Evolutionary conservation across 495 filamentous ascomycete species (phyloP).

Genomic region (Hypoxylon crocopeplum): DNA sequence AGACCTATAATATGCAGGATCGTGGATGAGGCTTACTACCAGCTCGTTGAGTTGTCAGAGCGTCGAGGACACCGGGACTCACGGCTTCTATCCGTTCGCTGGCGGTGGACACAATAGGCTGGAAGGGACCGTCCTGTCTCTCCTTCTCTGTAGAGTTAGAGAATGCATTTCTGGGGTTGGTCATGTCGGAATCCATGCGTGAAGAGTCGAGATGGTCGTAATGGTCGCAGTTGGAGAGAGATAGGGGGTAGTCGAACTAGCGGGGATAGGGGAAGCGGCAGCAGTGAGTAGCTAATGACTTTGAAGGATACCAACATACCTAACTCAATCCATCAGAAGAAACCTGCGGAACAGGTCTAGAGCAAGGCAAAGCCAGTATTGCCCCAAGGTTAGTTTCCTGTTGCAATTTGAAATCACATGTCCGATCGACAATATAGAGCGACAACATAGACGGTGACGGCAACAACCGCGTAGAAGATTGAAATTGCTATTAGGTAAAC

Average conservation of each 20-base stretch:
- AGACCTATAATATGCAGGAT: slow-evolving; percentile 5
- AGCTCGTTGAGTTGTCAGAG: neutral
- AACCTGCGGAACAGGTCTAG: neutral
- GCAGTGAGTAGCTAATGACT: neutral
- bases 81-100: neutral
- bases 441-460: too few relatives aligned
- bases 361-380: neutral
- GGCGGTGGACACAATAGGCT: neutral
- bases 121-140: neutral
- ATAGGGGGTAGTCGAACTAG: too few relatives aligned
- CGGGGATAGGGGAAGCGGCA: too few relatives aligned
- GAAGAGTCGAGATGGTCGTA: too few relatives aligned
- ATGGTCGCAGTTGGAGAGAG: too few relatives aligned
- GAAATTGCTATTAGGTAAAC: too few relatives aligned
- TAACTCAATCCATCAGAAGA: neutral
- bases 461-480: too few relatives aligned
- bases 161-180: neutral
- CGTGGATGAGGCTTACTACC: slow-evolving; percentile 26
- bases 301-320: neutral
- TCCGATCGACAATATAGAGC: neutral
- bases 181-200: neutral
- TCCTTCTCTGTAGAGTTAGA: slow-evolving; percentile 13
- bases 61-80: neutral
- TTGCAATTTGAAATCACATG: neutral
- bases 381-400: neutral